phyloP scores from a whole-genome alignment of 83 land plant genomes.

The Picea engelmannii region DNA sequence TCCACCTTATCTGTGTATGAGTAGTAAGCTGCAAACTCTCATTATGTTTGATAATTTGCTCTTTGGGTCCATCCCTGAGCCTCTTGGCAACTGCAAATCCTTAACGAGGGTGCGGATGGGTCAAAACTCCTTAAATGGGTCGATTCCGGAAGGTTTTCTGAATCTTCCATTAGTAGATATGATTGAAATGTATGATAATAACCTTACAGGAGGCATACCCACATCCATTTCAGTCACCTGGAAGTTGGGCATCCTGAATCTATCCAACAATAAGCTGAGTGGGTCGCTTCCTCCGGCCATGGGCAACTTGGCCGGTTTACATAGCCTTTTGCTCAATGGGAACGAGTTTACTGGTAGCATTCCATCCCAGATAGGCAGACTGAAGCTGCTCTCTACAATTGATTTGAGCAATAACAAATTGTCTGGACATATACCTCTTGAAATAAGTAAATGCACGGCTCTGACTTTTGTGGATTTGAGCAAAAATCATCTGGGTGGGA shows the following conservation, averaged over 20 bases:
- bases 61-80: constrained; percentile 70
- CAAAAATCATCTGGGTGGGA: constrained; percentile 61
- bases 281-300: constrained; percentile 49
- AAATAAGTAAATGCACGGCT: constrained; percentile 44
- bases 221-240: constrained; percentile 17
- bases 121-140: constrained; percentile 66
- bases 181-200: constrained; percentile 66
- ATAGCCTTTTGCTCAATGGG: constrained; percentile 35
- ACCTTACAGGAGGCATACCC: constrained; percentile 40
- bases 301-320: constrained; percentile 40
- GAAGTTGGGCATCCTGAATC: constrained; percentile 36
- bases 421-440: constrained; percentile 48
- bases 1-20: constrained; percentile 40
- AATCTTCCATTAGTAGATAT: constrained; percentile 53
- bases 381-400: constrained; percentile 37
- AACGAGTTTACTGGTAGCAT: constrained; percentile 56
- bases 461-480: constrained; percentile 70
- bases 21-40: constrained; percentile 41
- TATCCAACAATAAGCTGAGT: constrained; percentile 39
- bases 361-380: constrained; percentile 42
- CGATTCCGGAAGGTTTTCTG: constrained; percentile 56
- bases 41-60: constrained; percentile 60
- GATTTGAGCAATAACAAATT: constrained; percentile 60
- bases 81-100: constrained; percentile 51
- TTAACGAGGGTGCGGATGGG: constrained; percentile 62